Conservation (phyloP, 169 alveolate species). For the Plasmodium vinckei region DNA sequence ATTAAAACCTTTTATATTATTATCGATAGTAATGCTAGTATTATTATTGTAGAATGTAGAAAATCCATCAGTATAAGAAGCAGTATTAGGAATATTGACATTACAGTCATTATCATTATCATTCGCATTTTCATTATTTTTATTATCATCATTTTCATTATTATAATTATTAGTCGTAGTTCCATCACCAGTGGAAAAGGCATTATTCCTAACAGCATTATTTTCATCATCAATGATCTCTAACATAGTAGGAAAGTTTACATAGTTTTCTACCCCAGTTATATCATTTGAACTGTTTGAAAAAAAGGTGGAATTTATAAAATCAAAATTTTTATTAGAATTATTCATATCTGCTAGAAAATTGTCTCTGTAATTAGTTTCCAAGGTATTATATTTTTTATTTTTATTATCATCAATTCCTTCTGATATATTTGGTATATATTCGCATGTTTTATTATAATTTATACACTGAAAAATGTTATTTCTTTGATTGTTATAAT, state of each 20-base stretch:
- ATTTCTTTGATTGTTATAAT: neutral
- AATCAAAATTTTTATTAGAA: constrained; percentile 16
- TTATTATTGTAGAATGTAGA: neutral
- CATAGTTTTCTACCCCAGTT: constrained; percentile 33
- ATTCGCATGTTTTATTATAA: constrained; percentile 60
- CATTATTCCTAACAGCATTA: constrained; percentile 5
- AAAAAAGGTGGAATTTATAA: constrained; percentile 35
- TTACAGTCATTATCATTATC: too few relatives aligned
- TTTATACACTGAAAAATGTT: constrained; percentile 9
- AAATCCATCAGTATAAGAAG: too few relatives aligned
- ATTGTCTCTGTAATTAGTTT: constrained; percentile 14
- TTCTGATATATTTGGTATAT: constrained; percentile 23
- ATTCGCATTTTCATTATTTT: neutral
- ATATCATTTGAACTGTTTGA: constrained; percentile 60
- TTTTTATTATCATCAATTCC: constrained; percentile 14
- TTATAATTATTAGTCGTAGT: constrained; percentile 30
- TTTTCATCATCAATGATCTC: constrained; percentile 12
- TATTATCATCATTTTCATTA: constrained; percentile 19
- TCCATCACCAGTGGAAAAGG: constrained; percentile 13
- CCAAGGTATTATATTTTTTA: constrained; percentile 10
- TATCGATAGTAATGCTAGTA: constrained; percentile 3
- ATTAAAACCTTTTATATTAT: constrained; percentile 8
- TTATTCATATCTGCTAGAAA: constrained; percentile 12
- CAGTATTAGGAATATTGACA: too few relatives aligned
- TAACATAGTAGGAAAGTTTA: constrained; percentile 35